Evolutionary conservation across 1,284 basidiomycete genomes (phyloP), one percentile per base, ranked within the genome.

Genomic region (Leccinum solheimii): DNA sequence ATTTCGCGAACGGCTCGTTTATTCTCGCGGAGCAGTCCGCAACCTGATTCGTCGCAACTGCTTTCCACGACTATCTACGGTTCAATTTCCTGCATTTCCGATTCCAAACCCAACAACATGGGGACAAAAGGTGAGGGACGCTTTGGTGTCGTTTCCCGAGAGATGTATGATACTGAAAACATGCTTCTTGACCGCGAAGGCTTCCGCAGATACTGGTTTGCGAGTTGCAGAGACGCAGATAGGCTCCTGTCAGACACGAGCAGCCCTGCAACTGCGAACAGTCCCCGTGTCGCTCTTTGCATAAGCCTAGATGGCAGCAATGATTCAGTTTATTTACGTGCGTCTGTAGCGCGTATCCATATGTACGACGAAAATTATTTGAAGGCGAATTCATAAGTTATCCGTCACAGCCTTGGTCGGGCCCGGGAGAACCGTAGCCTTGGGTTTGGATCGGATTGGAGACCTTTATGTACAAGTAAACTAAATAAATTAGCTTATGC

Each of bases 41-140:
- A 57, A 60, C 51, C 19, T 66, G 43, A 62, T 71, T 59, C 34
- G 32, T 52, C 66, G 55, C 13, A 66, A 61, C 38, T 56, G 53
- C 45, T 45, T 40, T 51, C 49, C 49, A n/a, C 59, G 36, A 43
- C 26, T 23, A 21, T 53, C 51, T 21, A 57, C 57, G 1, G 30
- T 64, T 19, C 51, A 8, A 43, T 69, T 70, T 56, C 62, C 67
- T 1, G 34, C 14, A 13, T 23, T 30, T 16, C 10, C 60, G 43
- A 52, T 43, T 14, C 13, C 48, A n/a, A 56, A 56, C 8, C 7
- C 40, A 49, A 45, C 19, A 2, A 49, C 32, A 53, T 21, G 14
- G 7, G 45, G 23, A 48, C 43, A n/a, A 21, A 61, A 61, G 55
- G 64, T 68, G 26, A 55, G 51, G 26, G 2, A 27, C 6, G 2